Evolutionary conservation across 139 green algal genomes (phyloP).

Genomic region (Coelastrella sp.): DNA sequence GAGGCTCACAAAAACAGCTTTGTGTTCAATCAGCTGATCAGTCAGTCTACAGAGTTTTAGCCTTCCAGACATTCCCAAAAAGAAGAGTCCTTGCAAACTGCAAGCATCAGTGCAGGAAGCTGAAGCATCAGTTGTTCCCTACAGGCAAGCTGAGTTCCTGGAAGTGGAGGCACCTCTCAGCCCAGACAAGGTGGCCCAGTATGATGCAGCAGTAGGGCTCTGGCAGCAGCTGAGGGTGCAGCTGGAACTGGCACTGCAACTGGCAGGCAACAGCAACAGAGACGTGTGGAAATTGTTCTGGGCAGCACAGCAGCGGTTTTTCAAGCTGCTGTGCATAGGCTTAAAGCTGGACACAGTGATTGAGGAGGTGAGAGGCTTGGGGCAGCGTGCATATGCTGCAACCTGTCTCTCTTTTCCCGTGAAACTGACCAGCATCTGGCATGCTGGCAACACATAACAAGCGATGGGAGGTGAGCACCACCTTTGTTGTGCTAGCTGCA

Average conservation of each 20-base stretch:
- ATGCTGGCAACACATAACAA: too few relatives aligned
- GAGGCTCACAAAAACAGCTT: background rate
- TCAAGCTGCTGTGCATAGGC: slow-evolving; percentile 91
- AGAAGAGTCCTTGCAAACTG: background rate
- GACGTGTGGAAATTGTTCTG: slow-evolving; percentile 81
- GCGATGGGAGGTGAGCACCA: too few relatives aligned
- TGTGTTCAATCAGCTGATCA: background rate
- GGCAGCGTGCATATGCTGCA: too few relatives aligned
- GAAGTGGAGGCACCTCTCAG: slow-evolving; percentile 76
- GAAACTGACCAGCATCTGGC: too few relatives aligned
- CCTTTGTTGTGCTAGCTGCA: too few relatives aligned
- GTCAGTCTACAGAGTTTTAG: background rate
- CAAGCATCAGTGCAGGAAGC: background rate
- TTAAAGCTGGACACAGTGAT: slow-evolving; percentile 86
- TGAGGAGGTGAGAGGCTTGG: slow-evolving; percentile 49
- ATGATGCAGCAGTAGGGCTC: slow-evolving; percentile 78
- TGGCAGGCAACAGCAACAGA: slow-evolving; percentile 40
- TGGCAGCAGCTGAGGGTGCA: slow-evolving; percentile 60
- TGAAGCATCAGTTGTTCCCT: background rate
- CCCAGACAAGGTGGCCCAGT: slow-evolving; percentile 62
- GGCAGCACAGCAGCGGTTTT: slow-evolving; percentile 92
- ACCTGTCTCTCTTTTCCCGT: too few relatives aligned
- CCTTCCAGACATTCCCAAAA: too few relatives aligned
- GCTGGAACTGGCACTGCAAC: slow-evolving; percentile 61
- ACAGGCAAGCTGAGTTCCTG: slow-evolving; percentile 79